Conservation (phyloP, 495 filamentous ascomycete genomes). For the Polyplosphaeria fusca region DNA sequence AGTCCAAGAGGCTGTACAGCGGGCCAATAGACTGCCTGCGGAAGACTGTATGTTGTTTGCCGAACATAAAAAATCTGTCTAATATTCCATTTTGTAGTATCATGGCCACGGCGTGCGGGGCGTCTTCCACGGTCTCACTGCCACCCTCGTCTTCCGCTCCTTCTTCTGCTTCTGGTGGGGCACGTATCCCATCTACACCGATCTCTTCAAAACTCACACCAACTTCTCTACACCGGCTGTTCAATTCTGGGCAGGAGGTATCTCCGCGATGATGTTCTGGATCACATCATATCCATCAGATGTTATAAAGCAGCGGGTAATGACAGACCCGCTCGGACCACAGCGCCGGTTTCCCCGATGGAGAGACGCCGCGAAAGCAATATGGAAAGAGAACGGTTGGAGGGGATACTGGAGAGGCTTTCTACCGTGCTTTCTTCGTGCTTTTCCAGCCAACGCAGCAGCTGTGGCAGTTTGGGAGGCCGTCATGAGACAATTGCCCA, state of each 20-base stretch:
- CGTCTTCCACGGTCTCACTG: slow-evolving; percentile 76
- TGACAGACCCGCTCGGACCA: slow-evolving; percentile 82
- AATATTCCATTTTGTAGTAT: slow-evolving; percentile 36
- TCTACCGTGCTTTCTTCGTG: slow-evolving; percentile 84
- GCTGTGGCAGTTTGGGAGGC: slow-evolving; percentile 91
- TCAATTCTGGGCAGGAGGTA: slow-evolving; percentile 96
- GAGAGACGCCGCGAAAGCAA: slow-evolving; percentile 73
- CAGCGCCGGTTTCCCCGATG: slow-evolving; percentile 69
- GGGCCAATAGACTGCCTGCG: slow-evolving; percentile 79
- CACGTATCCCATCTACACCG: slow-evolving; percentile 78
- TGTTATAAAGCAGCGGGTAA: slow-evolving; percentile 95
- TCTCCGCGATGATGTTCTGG: slow-evolving; percentile 94
- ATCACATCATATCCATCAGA: slow-evolving; percentile 85
- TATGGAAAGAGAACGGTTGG: slow-evolving; percentile 70
- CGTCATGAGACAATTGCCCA: slow-evolving; percentile 69
- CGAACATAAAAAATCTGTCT: neutral
- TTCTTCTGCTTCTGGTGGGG: slow-evolving; percentile 99
- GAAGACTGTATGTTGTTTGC: slow-evolving; percentile 56
- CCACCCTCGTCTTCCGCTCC: slow-evolving; percentile 82
- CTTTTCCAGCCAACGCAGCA: slow-evolving; percentile 95
- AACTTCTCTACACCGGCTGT: slow-evolving; percentile 71
- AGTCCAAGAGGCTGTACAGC: slow-evolving; percentile 69
- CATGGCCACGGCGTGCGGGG: slow-evolving; percentile 68
- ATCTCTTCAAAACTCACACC: slow-evolving; percentile 62
- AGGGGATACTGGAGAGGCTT: slow-evolving; percentile 93